Evolutionary conservation across 352 stramenopile genomes (phyloP), one percentile per base, ranked within the genome.

Genomic region (Elongisporangium undulatum): DNA sequence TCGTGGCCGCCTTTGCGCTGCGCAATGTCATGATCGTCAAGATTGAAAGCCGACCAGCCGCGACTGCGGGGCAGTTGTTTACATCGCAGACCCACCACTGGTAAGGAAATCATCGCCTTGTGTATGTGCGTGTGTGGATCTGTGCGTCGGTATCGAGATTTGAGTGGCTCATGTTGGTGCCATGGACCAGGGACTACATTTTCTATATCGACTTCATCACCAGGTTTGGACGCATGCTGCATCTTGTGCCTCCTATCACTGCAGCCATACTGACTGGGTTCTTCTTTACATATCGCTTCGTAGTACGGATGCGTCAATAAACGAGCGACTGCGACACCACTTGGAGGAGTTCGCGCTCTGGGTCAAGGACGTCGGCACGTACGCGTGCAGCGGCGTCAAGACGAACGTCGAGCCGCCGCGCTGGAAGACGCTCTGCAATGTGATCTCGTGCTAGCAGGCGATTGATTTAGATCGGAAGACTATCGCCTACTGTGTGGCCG

Each of bases 181-280:
- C 55, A n/a, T 62, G 29, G 57, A 23, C 0, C 53, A 87, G 77
- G 79, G 78, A 90, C 54, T 90, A 90, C 62, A 89, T 91, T 61
- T 91, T 91, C 62, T 91, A 88, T 53, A 76, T 91, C 22, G 81
- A 91, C 64, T 89, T 83, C 62, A 76, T 88, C 20, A 75, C 80
- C 10, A 87, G 73, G 62, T 76, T 67, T 12, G 72, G 70, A 22
- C 17, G 64, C 21, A 62, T 51, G 10, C 2, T 39, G 22, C n/a
- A 17, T 21, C 16, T 29, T 61, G 15, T 48, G 60, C 2, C 48
- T 6, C 48, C 24, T 53, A 21, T 49, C 16, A 16, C n/a, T 62
- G 2, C 19, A 19, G 26, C 15, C 24, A 39, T 26, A 26, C 19
- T 29, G 26, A 13, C 8, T 16, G 22, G 24, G 9, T 23, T 55